These are phyloP conservation scores for Metarhizium brunneum DNA, from an alignment of 2,329 filamentous ascomycete species.

Conservation along the genomic window DNA sequence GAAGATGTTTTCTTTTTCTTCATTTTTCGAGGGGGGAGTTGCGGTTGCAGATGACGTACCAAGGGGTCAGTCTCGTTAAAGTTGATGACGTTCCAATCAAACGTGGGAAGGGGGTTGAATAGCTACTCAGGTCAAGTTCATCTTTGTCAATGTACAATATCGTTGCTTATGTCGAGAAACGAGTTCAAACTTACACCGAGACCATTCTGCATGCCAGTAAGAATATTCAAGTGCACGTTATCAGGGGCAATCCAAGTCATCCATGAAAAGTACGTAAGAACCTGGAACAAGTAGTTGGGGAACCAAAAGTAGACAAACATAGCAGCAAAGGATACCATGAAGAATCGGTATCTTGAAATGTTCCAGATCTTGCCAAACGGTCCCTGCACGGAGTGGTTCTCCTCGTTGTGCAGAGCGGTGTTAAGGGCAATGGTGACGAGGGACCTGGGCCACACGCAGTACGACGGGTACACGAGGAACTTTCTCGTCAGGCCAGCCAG, in stretches of 20 bases:
- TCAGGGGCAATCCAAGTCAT: slow-evolving; percentile 42
- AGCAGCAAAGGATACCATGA: slow-evolving; percentile 29
- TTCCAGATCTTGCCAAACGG: slow-evolving; percentile 26
- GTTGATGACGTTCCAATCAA: slow-evolving; percentile 33
- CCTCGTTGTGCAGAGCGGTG: slow-evolving; percentile 35
- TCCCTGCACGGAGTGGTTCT: slow-evolving; percentile 16
- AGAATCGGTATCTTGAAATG: slow-evolving; percentile 37
- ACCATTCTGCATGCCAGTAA: slow-evolving; percentile 28
- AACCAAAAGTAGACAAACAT: slow-evolving; percentile 49
- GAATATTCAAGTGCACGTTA: slow-evolving; percentile 25
- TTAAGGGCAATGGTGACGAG: slow-evolving; percentile 42
- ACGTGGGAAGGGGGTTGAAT: slow-evolving; percentile 30
- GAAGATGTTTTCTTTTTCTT: too few species aligned
- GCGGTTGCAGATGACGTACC: slow-evolving; percentile 4
- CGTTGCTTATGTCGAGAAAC: not conserved
- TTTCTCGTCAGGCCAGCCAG: slow-evolving; percentile 39
- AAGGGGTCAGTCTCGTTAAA: slow-evolving; percentile 23
- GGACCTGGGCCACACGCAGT: slow-evolving; percentile 44
- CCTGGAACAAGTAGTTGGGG: slow-evolving; percentile 40
- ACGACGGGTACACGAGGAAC: slow-evolving; percentile 43
- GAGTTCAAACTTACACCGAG: slow-evolving; percentile 17
- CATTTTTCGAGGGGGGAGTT: not conserved
- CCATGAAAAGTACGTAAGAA: slow-evolving; percentile 40
- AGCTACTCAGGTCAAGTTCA: not conserved
- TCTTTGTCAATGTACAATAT: not conserved